A percentile compares a stretch with the other conserved stretches of the same genome.
phyloP scores from a whole-genome alignment of 441 rosid species.

The Viola pubescens region DNA sequence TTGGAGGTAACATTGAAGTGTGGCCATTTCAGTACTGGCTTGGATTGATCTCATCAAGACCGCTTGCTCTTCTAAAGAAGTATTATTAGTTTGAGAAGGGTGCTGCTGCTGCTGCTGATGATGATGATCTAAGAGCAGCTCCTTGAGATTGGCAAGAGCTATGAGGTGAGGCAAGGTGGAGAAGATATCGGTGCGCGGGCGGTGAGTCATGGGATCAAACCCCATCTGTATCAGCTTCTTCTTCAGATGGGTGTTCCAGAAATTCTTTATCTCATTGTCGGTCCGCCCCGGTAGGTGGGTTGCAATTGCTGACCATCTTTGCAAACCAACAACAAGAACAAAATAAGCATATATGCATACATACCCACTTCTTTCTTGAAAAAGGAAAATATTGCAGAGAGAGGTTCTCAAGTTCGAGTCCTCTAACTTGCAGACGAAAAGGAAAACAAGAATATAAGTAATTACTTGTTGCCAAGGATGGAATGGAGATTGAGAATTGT shows the following conservation, averaged over 20 bases:
- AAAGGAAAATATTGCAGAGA: too few relatives aligned
- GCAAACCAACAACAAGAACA: not conserved
- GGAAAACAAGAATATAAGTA: not conserved
- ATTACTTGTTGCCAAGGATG: constrained; percentile 77
- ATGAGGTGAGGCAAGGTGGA: constrained; percentile 53
- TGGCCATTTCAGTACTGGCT: constrained; percentile 38
- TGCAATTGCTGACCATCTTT: constrained; percentile 88
- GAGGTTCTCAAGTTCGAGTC: not conserved
- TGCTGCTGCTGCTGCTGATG: too few relatives aligned
- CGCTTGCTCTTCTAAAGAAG: constrained; percentile 38
- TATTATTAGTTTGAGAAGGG: too few relatives aligned
- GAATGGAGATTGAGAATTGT: constrained; percentile 78
- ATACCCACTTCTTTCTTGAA: not conserved
- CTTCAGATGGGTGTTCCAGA: too few relatives aligned
- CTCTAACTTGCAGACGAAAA: too few relatives aligned
- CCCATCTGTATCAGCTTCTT: constrained; percentile 59
- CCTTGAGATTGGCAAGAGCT: constrained; percentile 55
- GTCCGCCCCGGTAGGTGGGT: constrained; percentile 2
- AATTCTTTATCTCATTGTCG: too few relatives aligned
- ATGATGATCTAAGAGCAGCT: constrained; percentile 33
- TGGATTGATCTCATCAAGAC: constrained; percentile 35
- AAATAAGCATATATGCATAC: not conserved
- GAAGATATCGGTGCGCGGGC: constrained; percentile 68
- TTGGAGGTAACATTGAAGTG: constrained; percentile 41
- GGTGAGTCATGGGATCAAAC: constrained; percentile 81